A percentile compares a stretch with the other conserved stretches of the same genome.
Evolutionary conservation across 75 land plant species (phyloP).

Genomic region (Cunninghamia lanceolata): DNA sequence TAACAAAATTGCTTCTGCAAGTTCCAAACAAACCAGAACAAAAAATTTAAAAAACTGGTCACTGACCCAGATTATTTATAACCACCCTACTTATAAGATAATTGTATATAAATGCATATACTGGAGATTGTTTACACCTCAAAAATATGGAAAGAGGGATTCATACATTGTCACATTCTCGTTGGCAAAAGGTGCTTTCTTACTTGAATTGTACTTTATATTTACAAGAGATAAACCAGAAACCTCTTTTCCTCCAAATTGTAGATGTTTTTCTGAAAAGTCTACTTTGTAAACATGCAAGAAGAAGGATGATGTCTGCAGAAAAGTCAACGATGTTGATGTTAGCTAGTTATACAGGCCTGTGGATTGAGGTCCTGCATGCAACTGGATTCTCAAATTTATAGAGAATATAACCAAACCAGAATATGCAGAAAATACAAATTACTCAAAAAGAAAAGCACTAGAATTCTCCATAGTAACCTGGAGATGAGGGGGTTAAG

Average conservation of each 20-base stretch:
- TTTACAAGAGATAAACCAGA: constrained; percentile 57
- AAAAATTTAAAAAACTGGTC: neutral
- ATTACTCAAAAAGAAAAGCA: neutral
- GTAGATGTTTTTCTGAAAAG: constrained; percentile 51
- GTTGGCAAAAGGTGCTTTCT: constrained; percentile 60
- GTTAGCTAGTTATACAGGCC: neutral
- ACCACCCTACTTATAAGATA: neutral
- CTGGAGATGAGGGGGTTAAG: too few species aligned
- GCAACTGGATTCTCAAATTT: neutral
- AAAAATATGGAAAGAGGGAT: constrained; percentile 12
- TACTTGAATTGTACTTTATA: constrained; percentile 47
- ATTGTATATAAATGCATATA: neutral
- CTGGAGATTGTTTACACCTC: neutral
- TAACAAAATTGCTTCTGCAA: constrained; percentile 81
- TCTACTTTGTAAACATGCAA: constrained; percentile 73
- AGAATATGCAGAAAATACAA: neutral
- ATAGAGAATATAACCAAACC: neutral
- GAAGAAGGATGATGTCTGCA: constrained; percentile 79
- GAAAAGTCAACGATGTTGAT: neutral
- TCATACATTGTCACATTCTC: constrained; percentile 64
- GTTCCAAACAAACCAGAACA: constrained; percentile 3
- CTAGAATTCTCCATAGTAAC: neutral
- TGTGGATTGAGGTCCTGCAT: neutral
- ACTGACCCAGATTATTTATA: constrained; percentile 2
- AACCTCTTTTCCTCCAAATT: constrained; percentile 72